Percentiles rank a stretch among this genome's conserved stretches.
Conservation (phyloP, 257 asterid genomes). For the Schizonepeta tenuifolia region DNA sequence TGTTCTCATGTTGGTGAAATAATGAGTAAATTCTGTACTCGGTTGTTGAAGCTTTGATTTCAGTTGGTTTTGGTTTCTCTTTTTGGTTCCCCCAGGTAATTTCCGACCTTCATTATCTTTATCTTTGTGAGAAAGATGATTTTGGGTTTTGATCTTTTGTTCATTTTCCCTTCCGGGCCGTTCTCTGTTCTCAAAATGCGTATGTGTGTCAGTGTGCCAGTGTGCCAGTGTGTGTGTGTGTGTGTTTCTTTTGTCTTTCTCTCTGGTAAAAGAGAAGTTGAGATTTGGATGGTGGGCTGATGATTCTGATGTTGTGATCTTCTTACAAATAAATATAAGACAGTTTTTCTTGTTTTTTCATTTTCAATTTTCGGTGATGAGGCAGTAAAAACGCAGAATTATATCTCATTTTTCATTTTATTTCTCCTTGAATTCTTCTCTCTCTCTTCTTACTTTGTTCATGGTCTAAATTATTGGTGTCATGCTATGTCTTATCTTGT, state of each 20-base stretch:
- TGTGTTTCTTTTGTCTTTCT: conserved; percentile 17
- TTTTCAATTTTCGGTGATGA: not conserved
- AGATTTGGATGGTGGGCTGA: conserved; percentile 37
- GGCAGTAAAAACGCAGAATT: not conserved
- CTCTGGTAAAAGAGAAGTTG: not conserved
- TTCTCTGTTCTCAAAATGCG: conserved; percentile 31
- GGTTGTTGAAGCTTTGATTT: conserved; percentile 41
- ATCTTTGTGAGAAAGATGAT: conserved; percentile 8
- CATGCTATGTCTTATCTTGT: conserved; percentile 27
- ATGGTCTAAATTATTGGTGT: conserved; percentile 14
- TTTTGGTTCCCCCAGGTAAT: conserved; percentile 32
- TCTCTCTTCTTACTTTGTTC: conserved; percentile 4
- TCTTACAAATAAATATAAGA: conserved; percentile 17
- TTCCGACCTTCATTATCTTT: conserved; percentile 12
- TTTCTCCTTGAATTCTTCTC: not conserved
- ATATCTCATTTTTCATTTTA: not conserved
- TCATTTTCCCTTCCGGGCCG: conserved; percentile 31
- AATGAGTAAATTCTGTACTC: conserved; percentile 24
- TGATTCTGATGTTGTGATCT: conserved; percentile 20
- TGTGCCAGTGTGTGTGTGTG: conserved; percentile 7
- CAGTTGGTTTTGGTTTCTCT: conserved; percentile 23
- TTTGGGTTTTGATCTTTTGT: conserved; percentile 42
- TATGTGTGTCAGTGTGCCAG: conserved; percentile 16
- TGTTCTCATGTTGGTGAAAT: conserved; percentile 26
- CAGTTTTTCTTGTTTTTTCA: not conserved